Evolutionary conservation across 139 green algal genomes (phyloP), one percentile per base, ranked within the genome.

Genomic region (Auxenochlorella pyrenoidosa): DNA sequence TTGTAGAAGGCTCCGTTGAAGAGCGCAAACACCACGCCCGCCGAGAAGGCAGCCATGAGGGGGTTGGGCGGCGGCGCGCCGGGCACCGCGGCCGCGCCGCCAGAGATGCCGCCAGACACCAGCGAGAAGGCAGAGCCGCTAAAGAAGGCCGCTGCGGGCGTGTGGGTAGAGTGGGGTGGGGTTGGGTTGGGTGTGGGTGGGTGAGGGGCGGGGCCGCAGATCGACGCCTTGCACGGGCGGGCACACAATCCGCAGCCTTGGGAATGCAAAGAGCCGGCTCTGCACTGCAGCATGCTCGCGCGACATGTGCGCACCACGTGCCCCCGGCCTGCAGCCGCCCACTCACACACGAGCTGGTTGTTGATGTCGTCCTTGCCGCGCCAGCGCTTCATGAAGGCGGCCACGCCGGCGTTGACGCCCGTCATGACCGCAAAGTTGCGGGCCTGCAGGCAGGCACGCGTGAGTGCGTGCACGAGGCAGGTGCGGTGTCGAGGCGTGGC

Each of bases 381-480:
- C 80, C 59, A 85, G 60, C 80, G 80, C 80, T 85, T 85, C 63
- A 76, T 76, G 80, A 76, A 59, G 12, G 80, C 40, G 5, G 80
- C 90, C 38, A 98, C 82, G 38, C 93, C 96, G 41, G 95, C 91
- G 81, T 99, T 98, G 2, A 98, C 93, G 41, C 97, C 97, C 28
- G 95, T 99, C 79, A 99, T 95, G n/a, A 98, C 96, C 13, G 93
- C 97, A 89, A 99, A 96, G 82, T 99, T 99, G n/a, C 94, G 89
- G 5, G 97, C 97, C 78, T 97, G 94, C 10, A 86, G 91, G 91
- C 54, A 58, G 12, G 12, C 12, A 58, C 6, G 8, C 6, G n/a
- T n/a, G n/a, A n/a, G n/a, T n/a, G n/a, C n/a, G n/a, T n/a, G n/a
- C n/a, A n/a, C n/a, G n/a, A n/a, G n/a, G n/a, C n/a, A n/a, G n/a